These are phyloP conservation scores for Colletotrichum sp. DNA, from an alignment of 2,329 filamentous ascomycete species.

Conservation along the genomic window DNA sequence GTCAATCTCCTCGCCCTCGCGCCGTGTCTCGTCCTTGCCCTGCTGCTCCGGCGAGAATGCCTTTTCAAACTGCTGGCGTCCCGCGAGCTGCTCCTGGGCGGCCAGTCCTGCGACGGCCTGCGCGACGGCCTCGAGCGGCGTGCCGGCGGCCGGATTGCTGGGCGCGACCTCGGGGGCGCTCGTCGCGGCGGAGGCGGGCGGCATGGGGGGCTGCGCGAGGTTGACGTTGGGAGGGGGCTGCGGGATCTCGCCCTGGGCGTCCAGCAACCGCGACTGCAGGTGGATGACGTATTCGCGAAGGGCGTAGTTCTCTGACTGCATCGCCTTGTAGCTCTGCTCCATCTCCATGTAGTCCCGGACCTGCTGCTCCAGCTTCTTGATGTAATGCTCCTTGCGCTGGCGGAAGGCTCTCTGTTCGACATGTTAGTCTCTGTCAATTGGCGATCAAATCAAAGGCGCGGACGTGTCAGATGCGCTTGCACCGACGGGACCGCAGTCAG, in stretches of 20 bases:
- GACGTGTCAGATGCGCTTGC: background rate
- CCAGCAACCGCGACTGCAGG: slow-evolving; percentile 84
- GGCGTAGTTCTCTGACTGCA: slow-evolving; percentile 88
- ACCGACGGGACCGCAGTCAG: background rate
- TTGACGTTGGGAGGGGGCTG: slow-evolving; percentile 83
- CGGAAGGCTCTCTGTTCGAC: slow-evolving; percentile 83
- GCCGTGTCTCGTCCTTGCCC: slow-evolving; percentile 43
- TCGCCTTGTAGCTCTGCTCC: slow-evolving; percentile 77
- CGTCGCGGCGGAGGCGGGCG: slow-evolving; percentile 28
- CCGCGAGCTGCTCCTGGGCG: slow-evolving; percentile 44
- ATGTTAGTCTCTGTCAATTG: slow-evolving; percentile 24
- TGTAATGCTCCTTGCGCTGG: slow-evolving; percentile 96
- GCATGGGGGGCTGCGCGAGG: slow-evolving; percentile 56
- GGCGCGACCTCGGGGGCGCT: slow-evolving; percentile 5
- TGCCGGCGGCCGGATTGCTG: slow-evolving; percentile 29
- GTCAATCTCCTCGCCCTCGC: slow-evolving; percentile 59
- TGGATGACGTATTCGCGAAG: slow-evolving; percentile 92
- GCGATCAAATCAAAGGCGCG: background rate
- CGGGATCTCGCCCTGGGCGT: slow-evolving; percentile 83
- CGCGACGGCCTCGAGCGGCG: slow-evolving; percentile 54
- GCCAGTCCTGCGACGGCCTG: slow-evolving; percentile 52
- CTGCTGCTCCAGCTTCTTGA: slow-evolving; percentile 95
- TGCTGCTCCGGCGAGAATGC: slow-evolving; percentile 41
- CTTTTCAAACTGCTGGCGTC: slow-evolving; percentile 39
- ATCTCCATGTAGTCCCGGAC: slow-evolving; percentile 81